phyloP scores from a whole-genome alignment of 495 filamentous ascomycete genomes.

The Aspergillus nanangensis region DNA sequence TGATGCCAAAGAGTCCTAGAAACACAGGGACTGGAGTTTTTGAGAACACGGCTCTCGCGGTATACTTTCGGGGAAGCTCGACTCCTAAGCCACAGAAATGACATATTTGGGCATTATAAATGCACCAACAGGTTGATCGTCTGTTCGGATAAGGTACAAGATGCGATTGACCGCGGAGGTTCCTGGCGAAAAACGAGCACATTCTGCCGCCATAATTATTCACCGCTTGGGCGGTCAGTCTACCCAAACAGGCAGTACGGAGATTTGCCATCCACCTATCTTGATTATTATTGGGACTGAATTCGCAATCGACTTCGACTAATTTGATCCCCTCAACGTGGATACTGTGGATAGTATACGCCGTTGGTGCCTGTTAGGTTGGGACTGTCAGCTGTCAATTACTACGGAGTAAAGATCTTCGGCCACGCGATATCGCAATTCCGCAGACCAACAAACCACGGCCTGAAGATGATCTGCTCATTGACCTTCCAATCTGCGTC shows the following conservation, averaged over 20 bases:
- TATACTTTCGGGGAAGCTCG: slow-evolving; percentile 16
- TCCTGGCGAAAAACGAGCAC: neutral
- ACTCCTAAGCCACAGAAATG: slow-evolving; percentile 23
- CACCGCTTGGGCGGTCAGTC: neutral
- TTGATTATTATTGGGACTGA: too few species aligned
- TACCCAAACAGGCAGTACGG: neutral
- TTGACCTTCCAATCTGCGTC: too few species aligned
- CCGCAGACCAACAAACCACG: too few species aligned
- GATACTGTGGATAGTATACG: too few species aligned
- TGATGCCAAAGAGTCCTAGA: too few species aligned
- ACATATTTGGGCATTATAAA: slow-evolving; percentile 16
- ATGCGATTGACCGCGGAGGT: neutral
- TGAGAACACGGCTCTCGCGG: slow-evolving; percentile 5
- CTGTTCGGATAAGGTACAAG: neutral
- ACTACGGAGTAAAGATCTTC: too few species aligned
- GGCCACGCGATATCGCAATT: too few species aligned
- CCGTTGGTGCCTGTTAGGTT: too few species aligned
- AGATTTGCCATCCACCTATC: too few species aligned
- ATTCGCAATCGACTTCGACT: neutral
- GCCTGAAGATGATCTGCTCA: too few species aligned
- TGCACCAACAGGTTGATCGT: slow-evolving; percentile 1
- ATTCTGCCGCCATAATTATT: neutral
- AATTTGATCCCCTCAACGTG: too few species aligned
- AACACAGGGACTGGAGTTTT: neutral
- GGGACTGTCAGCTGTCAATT: too few species aligned